Percentiles rank a stretch among this genome's conserved stretches.
These are phyloP conservation scores for Candida tammaniensis DNA, from an alignment of 805 yeast genomes.

Conservation along the genomic window DNA sequence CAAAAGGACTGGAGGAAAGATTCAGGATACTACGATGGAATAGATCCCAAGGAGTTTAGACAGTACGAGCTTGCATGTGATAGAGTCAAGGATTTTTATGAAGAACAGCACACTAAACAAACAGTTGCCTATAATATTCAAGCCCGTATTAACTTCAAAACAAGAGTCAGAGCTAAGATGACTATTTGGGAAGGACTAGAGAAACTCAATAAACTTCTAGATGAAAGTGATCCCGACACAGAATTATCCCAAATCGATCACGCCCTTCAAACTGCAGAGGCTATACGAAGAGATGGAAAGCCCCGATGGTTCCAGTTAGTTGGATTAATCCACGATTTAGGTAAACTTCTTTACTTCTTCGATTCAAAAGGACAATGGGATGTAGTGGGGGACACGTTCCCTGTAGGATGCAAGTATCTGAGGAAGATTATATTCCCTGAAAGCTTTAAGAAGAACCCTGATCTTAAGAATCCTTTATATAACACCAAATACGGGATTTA, in stretches of 20 bases:
- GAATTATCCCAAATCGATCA: constrained; percentile 73
- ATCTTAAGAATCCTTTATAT: constrained; percentile 59
- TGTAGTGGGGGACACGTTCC: constrained; percentile 77
- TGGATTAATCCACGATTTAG: constrained; percentile 70
- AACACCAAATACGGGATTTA: constrained; percentile 66
- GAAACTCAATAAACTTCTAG: constrained; percentile 58
- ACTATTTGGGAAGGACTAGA: constrained; percentile 70
- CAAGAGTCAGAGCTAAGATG: constrained; percentile 64
- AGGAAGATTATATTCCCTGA: constrained; percentile 59
- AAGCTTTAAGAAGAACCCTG: constrained; percentile 59
- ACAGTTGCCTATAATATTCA: constrained; percentile 72
- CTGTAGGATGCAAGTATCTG: constrained; percentile 68
- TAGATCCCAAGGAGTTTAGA: constrained; percentile 47
- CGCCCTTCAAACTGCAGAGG: constrained; percentile 74
- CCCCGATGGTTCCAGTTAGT: constrained; percentile 78
- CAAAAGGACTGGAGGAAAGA: constrained; percentile 23
- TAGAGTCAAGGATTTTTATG: constrained; percentile 62
- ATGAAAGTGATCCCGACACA: constrained; percentile 75
- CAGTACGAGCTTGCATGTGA: constrained; percentile 70
- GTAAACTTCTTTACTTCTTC: constrained; percentile 64
- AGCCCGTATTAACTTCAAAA: constrained; percentile 68
- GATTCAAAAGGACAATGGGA: constrained; percentile 80
- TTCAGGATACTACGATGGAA: constrained; percentile 27
- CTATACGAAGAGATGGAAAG: constrained; percentile 61
- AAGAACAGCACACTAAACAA: constrained; percentile 66